Percentiles rank a stretch among this genome's conserved stretches.
Conservation (phyloP, 371 early-diverging fungal species). For the Apophysomyces ossiformis region DNA sequence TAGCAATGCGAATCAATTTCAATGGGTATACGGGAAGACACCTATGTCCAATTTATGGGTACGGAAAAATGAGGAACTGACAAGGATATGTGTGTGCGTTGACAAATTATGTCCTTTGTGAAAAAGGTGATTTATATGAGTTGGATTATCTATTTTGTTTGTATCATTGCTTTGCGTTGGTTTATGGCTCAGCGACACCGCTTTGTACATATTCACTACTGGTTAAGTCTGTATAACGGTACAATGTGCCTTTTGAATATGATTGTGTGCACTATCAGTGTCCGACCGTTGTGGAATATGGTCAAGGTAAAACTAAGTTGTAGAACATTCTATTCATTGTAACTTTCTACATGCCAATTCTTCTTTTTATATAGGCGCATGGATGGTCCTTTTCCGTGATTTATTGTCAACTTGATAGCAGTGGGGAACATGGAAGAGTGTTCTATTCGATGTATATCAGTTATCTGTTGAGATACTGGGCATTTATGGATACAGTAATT, state of each 20-base stretch:
- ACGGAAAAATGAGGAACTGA: background rate
- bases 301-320: conserved; percentile 18
- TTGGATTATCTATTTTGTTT: conserved; percentile 26
- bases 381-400: conserved; percentile 3
- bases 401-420: conserved; percentile 6
- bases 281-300: conserved; percentile 13
- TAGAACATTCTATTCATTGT: too few relatives aligned
- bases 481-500: conserved; percentile 27
- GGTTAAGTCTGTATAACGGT: conserved; percentile 14
- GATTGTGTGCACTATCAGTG: conserved; percentile 12
- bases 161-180: conserved; percentile 26
- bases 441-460: conserved; percentile 26
- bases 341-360: background rate
- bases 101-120: background rate
- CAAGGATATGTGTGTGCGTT: background rate
- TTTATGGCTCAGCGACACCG: conserved; percentile 30
- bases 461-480: conserved; percentile 25
- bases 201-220: conserved; percentile 10
- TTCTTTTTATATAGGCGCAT: background rate
- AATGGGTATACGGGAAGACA: conserved; percentile 25
- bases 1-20: conserved; percentile 13
- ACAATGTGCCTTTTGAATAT: conserved; percentile 14
- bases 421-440: conserved; percentile 14
- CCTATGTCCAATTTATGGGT: conserved; percentile 27
- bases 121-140: conserved; percentile 20